These are phyloP conservation scores for Sugiyamaella neomexicana DNA, from an alignment of 1,139 yeast genomes.

Conservation along the genomic window DNA sequence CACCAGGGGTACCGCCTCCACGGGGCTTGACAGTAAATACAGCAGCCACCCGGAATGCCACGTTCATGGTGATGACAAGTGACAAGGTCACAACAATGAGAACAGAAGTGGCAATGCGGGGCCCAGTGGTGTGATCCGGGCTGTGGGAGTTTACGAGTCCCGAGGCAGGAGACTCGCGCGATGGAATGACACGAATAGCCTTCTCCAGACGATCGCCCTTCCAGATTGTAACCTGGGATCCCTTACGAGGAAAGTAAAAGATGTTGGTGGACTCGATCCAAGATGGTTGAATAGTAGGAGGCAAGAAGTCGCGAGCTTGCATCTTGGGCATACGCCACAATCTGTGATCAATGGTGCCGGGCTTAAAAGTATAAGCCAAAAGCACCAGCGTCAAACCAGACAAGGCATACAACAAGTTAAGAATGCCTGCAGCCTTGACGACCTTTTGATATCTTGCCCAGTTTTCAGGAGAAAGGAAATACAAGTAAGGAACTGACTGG, in stretches of 20 bases:
- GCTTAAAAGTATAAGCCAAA: slow-evolving; percentile 56
- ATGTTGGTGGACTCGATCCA: slow-evolving; percentile 70
- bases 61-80: slow-evolving; percentile 54
- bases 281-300: slow-evolving; percentile 68
- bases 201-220: slow-evolving; percentile 52
- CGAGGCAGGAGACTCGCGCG: slow-evolving; percentile 42
- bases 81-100: slow-evolving; percentile 54
- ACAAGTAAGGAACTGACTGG: slow-evolving; percentile 62
- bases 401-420: slow-evolving; percentile 59
- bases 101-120: slow-evolving; percentile 48
- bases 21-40: slow-evolving; percentile 46
- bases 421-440: slow-evolving; percentile 56
- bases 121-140: slow-evolving; percentile 44
- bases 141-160: slow-evolving; percentile 40
- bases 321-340: slow-evolving; percentile 41
- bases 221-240: slow-evolving; percentile 28
- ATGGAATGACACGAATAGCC: slow-evolving; percentile 47
- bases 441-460: slow-evolving; percentile 57
- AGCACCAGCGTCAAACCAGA: slow-evolving; percentile 53
- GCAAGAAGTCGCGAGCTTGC: slow-evolving; percentile 28
- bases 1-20: slow-evolving; percentile 31
- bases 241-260: slow-evolving; percentile 40
- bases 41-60: slow-evolving; percentile 59
- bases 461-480: slow-evolving; percentile 50
- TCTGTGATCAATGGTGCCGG: slow-evolving; percentile 55